Percentiles rank a stretch among this genome's conserved stretches.
Conservation (phyloP, 345 rosid genomes). For the Nephelium lappaceum region DNA sequence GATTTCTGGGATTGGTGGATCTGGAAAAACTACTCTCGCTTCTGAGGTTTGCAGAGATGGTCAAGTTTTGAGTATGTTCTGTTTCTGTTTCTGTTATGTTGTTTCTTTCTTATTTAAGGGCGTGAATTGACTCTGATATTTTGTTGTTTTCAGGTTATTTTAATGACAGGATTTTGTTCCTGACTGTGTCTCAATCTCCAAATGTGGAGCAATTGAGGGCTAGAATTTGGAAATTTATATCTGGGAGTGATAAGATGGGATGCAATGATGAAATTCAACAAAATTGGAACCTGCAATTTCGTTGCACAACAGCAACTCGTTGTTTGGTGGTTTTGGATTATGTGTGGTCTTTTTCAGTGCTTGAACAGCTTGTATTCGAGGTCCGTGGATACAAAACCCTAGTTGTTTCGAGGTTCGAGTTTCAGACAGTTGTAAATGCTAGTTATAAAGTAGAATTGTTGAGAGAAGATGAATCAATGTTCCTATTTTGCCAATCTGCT, state of each 20-base stretch:
- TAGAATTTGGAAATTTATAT: conserved; percentile 42
- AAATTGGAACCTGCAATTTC: conserved; percentile 23
- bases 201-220: conserved; percentile 50
- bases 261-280: conserved; percentile 27
- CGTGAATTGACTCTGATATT: background rate
- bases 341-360: conserved; percentile 68
- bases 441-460: conserved; percentile 67
- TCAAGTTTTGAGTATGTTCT: conserved; percentile 60
- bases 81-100: background rate
- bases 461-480: conserved; percentile 60
- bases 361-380: conserved; percentile 56
- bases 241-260: conserved; percentile 28
- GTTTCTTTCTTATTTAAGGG: background rate
- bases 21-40: conserved; percentile 90
- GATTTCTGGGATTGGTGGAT: conserved; percentile 84
- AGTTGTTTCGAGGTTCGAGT: conserved; percentile 73
- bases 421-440: conserved; percentile 37
- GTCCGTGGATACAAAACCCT: conserved; percentile 66
- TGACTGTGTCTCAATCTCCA: conserved; percentile 89
- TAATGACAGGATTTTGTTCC: conserved; percentile 54
- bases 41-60: conserved; percentile 60
- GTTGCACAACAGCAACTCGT: conserved; percentile 23
- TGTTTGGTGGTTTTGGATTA: conserved; percentile 78
- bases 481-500: conserved; percentile 75
- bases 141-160: conserved; percentile 49